Evolutionary conservation across 163 green algal species (phyloP), one percentile per base, ranked within the genome.

Genomic region (Chloroidium sp.): DNA sequence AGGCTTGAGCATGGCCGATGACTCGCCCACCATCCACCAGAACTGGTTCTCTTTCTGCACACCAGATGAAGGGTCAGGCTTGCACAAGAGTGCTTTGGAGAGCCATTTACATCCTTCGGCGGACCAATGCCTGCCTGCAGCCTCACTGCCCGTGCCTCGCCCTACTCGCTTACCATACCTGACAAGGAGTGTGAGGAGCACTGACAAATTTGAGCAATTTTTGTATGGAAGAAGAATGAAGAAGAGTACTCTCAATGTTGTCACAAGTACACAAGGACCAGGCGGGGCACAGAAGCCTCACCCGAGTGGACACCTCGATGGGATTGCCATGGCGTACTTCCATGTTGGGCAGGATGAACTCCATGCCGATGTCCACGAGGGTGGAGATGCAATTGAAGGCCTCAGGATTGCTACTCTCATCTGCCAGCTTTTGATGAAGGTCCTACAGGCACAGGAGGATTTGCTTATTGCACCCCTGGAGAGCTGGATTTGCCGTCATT

Each of bases 281-380:
- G 36, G 36, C 36, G 36, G 36, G 36, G 36, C 36, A 36, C 36
- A 36, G 36, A 36, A 36, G 36, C 36, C 36, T 36, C 36, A 36
- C 36, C 36, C 36, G 36, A 36, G 36, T 36, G 36, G 36, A 36
- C 62, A 85, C 81, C 76, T 80, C 74, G 12, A 78, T 76, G 60
- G 78, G 69, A 69, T 78, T 58, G 62, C 79, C 69, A 60, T 6
- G n/a, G 6, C 89, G 81, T 59, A 95, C 76, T 67, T 94, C 91
- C 10, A 75, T 83, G 74, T 85, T 91, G 10, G 89, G 87, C 62
- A 69, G 57, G 61, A 90, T 79, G 75, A 94, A 86, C 88, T 95
- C 91, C 67, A 89, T 81, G 69, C 86, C 79, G n/a, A 94, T 91
- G 86, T 95, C 90, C 2, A 93, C 88, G 57, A 94, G 83, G 1